Base-by-base conservation (phyloP, 1,284 basidiomycete species). In the Puccinia hordei region DNA sequence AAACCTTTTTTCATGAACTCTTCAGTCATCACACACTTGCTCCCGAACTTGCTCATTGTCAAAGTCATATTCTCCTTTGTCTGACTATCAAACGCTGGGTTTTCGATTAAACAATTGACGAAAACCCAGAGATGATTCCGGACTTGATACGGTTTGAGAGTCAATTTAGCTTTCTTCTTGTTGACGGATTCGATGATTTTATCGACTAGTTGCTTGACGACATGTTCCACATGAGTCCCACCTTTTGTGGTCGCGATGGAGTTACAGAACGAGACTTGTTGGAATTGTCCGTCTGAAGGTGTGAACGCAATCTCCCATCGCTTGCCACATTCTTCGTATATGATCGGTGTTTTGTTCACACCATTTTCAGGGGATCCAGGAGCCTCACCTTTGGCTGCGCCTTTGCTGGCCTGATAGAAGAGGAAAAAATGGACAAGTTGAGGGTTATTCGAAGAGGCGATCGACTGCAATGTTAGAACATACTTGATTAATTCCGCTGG, bases 81-180 rank as follows among this genome's bases (percentile, higher is more conserved):
- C 87, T 99, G 97, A 87, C 94, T 95, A 88, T 99, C 96, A 87
- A 99, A 99, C 0, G 95, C 94, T 12, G 97, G 96, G 85, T 99
- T 99, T 87, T 98, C 95, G 82, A 99, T 92, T 82, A 98, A 88
- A 30, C 93, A 91, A 85, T 99, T 99, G 85, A 99, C 92, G 85
- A 99, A 99, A 81, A 99, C 90, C 94, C 94, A 97, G 90, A 99
- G 94, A 85, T 99, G 95, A 85, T 93, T 95, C 88, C 94, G 96
- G 87, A 99, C 92, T 87, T 98, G 94, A 81, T 91, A 90, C 15
- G 93, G 89, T 87, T 98, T 98, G 84, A 99, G 92, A 0, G 92
- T 89, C 12, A 94, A 93, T 1, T 89, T 93, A 87, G 97, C 98
- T 88, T 98, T 98, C 90, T 98, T 99, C 90, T 96, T 97, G 85